Percentiles rank a stretch among this genome's conserved stretches.
Evolutionary conservation across 805 yeast genomes (phyloP).

Genomic region (Saturnispora gosingensis): DNA sequence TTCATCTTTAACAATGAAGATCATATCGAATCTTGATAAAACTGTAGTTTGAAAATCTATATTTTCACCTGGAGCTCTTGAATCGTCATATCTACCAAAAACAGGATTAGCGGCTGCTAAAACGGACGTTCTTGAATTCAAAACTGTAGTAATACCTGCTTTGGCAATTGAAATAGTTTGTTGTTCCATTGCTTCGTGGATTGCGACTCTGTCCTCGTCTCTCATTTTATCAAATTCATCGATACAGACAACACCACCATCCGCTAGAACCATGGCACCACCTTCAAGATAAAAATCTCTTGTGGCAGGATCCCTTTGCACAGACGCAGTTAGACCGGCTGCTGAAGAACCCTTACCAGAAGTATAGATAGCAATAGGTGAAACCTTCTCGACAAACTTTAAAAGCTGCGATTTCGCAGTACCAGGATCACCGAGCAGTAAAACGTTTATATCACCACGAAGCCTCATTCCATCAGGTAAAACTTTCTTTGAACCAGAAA

Average conservation of each 20-base stretch:
- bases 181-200: conserved; percentile 99
- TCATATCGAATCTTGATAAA: conserved; percentile 97
- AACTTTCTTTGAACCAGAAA: conserved; percentile 90
- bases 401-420: conserved; percentile 95
- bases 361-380: conserved; percentile 92
- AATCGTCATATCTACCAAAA: conserved; percentile 92
- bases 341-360: conserved; percentile 99
- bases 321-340: conserved; percentile 98
- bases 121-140: conserved; percentile 93
- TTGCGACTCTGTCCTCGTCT: conserved; percentile 97
- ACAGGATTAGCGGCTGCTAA: conserved; percentile 98
- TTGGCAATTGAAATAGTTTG: conserved; percentile 98
- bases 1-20: conserved; percentile 91
- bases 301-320: conserved; percentile 81
- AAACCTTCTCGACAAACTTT: conserved; percentile 89
- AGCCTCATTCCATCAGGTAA: conserved; percentile 94
- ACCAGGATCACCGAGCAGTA: conserved; percentile 96
- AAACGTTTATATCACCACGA: conserved; percentile 94
- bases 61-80: conserved; percentile 95
- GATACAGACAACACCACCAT: conserved; percentile 98
- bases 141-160: conserved; percentile 96
- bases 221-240: conserved; percentile 99
- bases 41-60: conserved; percentile 97
- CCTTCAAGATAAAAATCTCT: conserved; percentile 95
- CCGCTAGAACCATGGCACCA: conserved; percentile 99